phyloP scores from a whole-genome alignment of 306 rosid species.

The Hylodesmum podocarpum region DNA sequence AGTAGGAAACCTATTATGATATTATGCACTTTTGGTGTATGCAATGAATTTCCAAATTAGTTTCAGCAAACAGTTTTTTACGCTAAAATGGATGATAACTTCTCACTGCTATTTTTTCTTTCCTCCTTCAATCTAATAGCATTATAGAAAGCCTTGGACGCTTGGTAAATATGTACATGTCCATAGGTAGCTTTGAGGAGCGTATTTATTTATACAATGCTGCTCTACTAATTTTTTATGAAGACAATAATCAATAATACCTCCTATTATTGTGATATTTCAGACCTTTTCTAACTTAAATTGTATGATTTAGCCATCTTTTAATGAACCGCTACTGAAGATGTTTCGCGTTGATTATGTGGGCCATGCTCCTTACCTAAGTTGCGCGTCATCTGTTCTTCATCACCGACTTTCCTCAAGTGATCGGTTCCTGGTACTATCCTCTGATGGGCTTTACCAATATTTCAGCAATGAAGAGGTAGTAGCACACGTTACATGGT shows the following conservation, averaged over 20 bases:
- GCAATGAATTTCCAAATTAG: neutral
- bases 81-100: neutral
- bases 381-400: slow-evolving; percentile 54
- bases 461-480: slow-evolving; percentile 73
- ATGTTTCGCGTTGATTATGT: slow-evolving; percentile 58
- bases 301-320: slow-evolving; percentile 46
- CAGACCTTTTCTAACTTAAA: neutral
- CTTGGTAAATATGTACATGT: neutral
- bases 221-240: neutral
- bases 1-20: neutral
- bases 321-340: slow-evolving; percentile 53
- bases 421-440: slow-evolving; percentile 65
- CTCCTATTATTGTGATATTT: neutral
- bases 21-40: neutral
- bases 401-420: slow-evolving; percentile 67
- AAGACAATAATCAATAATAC: neutral
- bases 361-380: slow-evolving; percentile 52
- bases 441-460: slow-evolving; percentile 67
- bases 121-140: neutral
- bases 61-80: neutral
- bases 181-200: neutral
- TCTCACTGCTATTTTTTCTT: neutral
- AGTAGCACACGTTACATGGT: slow-evolving; percentile 65
- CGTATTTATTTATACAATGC: neutral
- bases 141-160: neutral